Conservation (phyloP, 2,329 filamentous ascomycete genomes). For the Talaromyces sp. region DNA sequence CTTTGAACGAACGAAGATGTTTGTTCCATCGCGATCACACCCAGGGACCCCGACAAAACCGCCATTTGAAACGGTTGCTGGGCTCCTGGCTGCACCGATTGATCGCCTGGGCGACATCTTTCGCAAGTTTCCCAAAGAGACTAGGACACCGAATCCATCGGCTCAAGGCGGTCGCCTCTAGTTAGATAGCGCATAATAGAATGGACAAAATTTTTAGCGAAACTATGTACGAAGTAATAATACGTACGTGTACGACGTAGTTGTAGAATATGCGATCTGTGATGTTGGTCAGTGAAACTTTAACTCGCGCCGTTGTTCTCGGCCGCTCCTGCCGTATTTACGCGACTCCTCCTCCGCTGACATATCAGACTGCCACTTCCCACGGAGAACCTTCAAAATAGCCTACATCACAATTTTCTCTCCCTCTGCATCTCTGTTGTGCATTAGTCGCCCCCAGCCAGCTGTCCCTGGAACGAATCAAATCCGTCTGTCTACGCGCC, state of each 20-base stretch:
- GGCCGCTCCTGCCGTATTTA: too few species aligned
- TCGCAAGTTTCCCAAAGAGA: slow-evolving; percentile 25
- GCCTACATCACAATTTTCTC: not conserved
- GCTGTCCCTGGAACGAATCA: not conserved
- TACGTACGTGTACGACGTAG: too few species aligned
- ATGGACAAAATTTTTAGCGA: not conserved
- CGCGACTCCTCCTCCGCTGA: too few species aligned
- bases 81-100: slow-evolving; percentile 51
- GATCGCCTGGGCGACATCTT: slow-evolving; percentile 53
- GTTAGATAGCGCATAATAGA: not conserved
- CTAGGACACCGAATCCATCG: not conserved
- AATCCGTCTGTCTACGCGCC: not conserved
- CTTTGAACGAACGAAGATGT: slow-evolving; percentile 49
- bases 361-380: not conserved
- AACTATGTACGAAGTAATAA: not conserved
- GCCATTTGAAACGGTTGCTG: slow-evolving; percentile 52
- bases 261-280: not conserved
- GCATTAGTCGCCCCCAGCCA: not conserved
- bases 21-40: slow-evolving; percentile 50
- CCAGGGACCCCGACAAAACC: slow-evolving; percentile 46
- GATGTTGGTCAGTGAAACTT: not conserved
- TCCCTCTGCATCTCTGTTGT: not conserved
- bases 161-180: not conserved
- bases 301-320: not conserved
- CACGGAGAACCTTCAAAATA: not conserved